Base-by-base conservation (phyloP, 352 stramenopile species). In the Saprolegnia parasitica region DNA sequence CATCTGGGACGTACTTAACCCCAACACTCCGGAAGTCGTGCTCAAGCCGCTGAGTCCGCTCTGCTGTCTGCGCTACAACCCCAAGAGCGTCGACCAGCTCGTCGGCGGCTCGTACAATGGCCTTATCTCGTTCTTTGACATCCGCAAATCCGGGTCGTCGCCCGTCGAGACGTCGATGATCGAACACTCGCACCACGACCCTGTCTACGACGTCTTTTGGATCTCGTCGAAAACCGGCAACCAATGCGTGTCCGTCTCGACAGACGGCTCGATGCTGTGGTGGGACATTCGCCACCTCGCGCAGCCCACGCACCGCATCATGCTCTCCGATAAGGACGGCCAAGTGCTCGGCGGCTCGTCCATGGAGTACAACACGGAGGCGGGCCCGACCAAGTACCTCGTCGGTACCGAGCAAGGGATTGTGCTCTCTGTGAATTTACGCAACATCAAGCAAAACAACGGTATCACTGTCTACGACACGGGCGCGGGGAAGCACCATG, bases 1-100 rank as follows among this genome's bases (percentile, higher is more conserved):
- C 75, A 97, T 99, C 65, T 99, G 96, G 96, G 96, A 99, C 72
- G 93, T 98, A 23, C 80, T 96, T 71, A 98, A 98, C 78, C 96
- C 96, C 9, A 99, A 99, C 73, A 98, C 93, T 15, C 96, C 96
- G 35, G 92, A 98, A 73, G 91, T 91, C 32, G 96, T 93, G 40
- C 81, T 99, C 61, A 85, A 95, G 60, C 93, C 96, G 29, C 78
- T 82, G 9, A 90, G 80, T 21, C 94, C 93, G n/a, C 83, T 96
- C 15, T 83, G 91, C 55, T 95, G 85, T 74, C 88, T 99, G 75
- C 87, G 95, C 9, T 99, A 98, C 80, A 99, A 99, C 68, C 95
- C 93, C 4, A 99, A 99, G 77, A 96, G 88, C 15, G 92, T 96
- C 18, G 96, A 99, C 66, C 95, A 96, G 60, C 83, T 99, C 29